Evolutionary conservation across 345 rosid species (phyloP).

Genomic region (Citrus maxima): DNA sequence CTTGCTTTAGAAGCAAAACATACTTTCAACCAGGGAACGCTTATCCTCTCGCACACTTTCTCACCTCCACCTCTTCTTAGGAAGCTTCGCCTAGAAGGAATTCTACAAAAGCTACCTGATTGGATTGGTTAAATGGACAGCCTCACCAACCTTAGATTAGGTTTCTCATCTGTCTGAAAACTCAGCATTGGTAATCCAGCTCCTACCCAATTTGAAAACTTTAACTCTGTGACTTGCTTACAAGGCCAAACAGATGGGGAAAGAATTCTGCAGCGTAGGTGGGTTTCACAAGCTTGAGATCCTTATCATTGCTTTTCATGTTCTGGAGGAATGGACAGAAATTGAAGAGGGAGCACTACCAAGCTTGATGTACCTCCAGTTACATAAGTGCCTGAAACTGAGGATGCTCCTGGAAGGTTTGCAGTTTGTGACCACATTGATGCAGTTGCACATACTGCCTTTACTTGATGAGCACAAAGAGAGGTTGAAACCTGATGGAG

Average conservation of each 20-base stretch:
- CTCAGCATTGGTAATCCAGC: constrained; percentile 32
- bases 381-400: constrained; percentile 28
- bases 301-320: constrained; percentile 33
- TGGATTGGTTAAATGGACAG: constrained; percentile 32
- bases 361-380: constrained; percentile 27
- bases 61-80: constrained; percentile 32
- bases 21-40: neutral
- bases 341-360: constrained; percentile 42
- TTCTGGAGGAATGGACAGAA: constrained; percentile 39
- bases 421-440: constrained; percentile 35
- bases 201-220: constrained; percentile 29
- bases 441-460: constrained; percentile 28
- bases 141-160: constrained; percentile 30
- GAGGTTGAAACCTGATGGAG: constrained; percentile 38
- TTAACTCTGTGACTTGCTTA: constrained; percentile 34
- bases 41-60: constrained; percentile 28
- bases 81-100: constrained; percentile 34
- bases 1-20: constrained; percentile 28
- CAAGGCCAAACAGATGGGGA: constrained; percentile 28
- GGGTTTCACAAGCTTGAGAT: constrained; percentile 41
- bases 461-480: constrained; percentile 33
- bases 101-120: constrained; percentile 23
- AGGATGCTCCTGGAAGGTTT: constrained; percentile 43
- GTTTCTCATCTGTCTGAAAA: constrained; percentile 33
- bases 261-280: constrained; percentile 37